Evolutionary conservation across 495 filamentous ascomycete genomes (phyloP).

Genomic region (Penicillium roqueforti): DNA sequence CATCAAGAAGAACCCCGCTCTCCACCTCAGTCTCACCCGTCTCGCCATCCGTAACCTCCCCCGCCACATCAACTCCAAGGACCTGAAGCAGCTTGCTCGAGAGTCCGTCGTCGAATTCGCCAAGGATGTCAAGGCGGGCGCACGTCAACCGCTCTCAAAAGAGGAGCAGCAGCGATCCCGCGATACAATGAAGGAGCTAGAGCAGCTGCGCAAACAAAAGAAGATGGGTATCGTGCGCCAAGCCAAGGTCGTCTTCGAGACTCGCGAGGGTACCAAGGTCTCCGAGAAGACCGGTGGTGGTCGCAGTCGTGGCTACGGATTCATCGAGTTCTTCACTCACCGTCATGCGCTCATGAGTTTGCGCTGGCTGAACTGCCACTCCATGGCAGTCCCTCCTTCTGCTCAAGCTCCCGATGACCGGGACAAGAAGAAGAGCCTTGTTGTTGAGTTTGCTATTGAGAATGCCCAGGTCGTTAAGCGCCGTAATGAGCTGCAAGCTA

Average conservation of each 20-base stretch:
- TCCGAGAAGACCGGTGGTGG: constrained; percentile 68
- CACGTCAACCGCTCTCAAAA: constrained; percentile 71
- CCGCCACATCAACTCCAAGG: constrained; percentile 75
- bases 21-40: constrained; percentile 87
- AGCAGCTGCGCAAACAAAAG: constrained; percentile 70
- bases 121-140: constrained; percentile 72
- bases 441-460: constrained; percentile 98
- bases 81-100: constrained; percentile 84
- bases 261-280: constrained; percentile 74
- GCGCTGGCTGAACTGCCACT: constrained; percentile 85
- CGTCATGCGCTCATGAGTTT: constrained; percentile 94
- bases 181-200: constrained; percentile 72
- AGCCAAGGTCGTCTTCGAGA: constrained; percentile 92
- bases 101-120: constrained; percentile 91
- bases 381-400: constrained; percentile 42
- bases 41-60: constrained; percentile 94
- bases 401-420: constrained; percentile 35
- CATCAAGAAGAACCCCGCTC: constrained; percentile 81
- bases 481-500: constrained; percentile 66
- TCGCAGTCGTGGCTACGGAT: constrained; percentile 88
- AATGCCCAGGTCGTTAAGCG: constrained; percentile 89
- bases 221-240: constrained; percentile 93
- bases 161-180: constrained; percentile 79
- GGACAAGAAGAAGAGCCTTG: constrained; percentile 70
- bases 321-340: constrained; percentile 94